Base-by-base conservation (phyloP, 768 basidiomycete species). In the Russula vinacea region DNA sequence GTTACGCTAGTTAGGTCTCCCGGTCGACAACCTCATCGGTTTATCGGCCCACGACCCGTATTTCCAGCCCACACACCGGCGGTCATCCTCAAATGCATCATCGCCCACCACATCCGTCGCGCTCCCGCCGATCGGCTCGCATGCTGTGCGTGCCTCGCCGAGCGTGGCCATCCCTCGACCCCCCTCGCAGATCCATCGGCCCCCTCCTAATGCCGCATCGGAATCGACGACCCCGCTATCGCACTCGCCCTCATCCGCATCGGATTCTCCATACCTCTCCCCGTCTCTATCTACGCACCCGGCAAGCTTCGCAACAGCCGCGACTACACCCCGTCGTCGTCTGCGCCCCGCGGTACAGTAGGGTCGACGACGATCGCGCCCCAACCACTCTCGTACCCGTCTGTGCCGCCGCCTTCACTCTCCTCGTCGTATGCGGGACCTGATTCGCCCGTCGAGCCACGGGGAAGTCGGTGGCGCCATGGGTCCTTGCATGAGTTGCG, bases 1-100 rank as follows among this genome's bases (percentile, higher is more conserved):
- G 2, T 60, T 16, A 45, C 64, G 35, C 35, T 47, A 92, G 90
- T 77, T 89, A 33, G 88, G 88, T n/a, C 71, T 90, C 55, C 77
- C 89, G 0, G 86, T 92, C 33, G 92, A 94, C 67, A 87, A 87
- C 73, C 75, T 93, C 58, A 87, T 93, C 64, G 90, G 90, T 11
- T 73, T 92, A 60, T 65, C 70, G 11, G 78, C 85, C 0, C 67
- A 79, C 0, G 90, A 92, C 63, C 84, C 89, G 6, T 83, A 82
- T 70, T 85, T 88, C 16, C 89, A 90, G 67, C 84, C 87, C 3
- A 86, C 82, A 0, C 89, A 91, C 70, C 81, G 81, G 14, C 81
- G 87, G 24, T 77, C 78, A 13, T 60, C 74, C 52, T 81, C 83
- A 0, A 57, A 69, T 71, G 14, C 68, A 0, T 81, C 83, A 0